phyloP scores from a whole-genome alignment of 495 filamentous ascomycete genomes.

The Penicillium diatomitis region DNA sequence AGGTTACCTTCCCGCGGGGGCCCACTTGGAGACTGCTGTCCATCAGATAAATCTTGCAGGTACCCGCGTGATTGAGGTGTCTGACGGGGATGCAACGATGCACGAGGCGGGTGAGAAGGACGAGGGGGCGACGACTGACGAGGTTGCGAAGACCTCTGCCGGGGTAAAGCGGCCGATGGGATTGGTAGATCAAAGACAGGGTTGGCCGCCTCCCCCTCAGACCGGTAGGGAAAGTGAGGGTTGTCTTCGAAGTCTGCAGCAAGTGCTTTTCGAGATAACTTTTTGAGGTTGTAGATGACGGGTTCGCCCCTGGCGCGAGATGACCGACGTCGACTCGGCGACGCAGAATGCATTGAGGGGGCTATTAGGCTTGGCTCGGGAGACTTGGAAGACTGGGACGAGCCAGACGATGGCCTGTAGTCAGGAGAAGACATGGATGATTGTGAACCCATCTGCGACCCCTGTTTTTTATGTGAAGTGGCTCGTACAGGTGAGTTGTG shows the following conservation, averaged over 20 bases:
- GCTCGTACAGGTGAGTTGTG: too few relatives aligned
- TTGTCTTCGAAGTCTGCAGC: neutral
- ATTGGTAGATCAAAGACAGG: neutral
- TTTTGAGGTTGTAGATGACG: slow-evolving; percentile 8
- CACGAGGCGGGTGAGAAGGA: neutral
- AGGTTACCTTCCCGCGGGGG: neutral
- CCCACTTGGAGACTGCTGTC: neutral
- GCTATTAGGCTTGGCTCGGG: neutral
- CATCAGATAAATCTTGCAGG: neutral
- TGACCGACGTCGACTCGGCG: slow-evolving; percentile 2
- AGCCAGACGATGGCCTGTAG: neutral
- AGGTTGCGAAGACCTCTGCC: too few relatives aligned
- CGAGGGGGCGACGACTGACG: neutral
- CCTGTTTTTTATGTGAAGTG: too few relatives aligned
- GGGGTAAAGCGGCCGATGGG: too few relatives aligned
- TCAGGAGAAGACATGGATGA: slow-evolving; percentile 2
- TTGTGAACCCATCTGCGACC: neutral
- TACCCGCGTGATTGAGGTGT: neutral
- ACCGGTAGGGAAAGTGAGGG: neutral
- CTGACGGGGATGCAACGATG: neutral
- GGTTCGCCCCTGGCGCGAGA: slow-evolving; percentile 4
- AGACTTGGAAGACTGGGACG: neutral
- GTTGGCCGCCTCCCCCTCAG: neutral
- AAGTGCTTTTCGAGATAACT: neutral
- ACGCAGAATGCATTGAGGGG: neutral